A percentile compares a stretch with the other conserved stretches of the same genome.
phyloP scores from a whole-genome alignment of 2,329 filamentous ascomycete genomes.

The Aureobasidium mangrovei region DNA sequence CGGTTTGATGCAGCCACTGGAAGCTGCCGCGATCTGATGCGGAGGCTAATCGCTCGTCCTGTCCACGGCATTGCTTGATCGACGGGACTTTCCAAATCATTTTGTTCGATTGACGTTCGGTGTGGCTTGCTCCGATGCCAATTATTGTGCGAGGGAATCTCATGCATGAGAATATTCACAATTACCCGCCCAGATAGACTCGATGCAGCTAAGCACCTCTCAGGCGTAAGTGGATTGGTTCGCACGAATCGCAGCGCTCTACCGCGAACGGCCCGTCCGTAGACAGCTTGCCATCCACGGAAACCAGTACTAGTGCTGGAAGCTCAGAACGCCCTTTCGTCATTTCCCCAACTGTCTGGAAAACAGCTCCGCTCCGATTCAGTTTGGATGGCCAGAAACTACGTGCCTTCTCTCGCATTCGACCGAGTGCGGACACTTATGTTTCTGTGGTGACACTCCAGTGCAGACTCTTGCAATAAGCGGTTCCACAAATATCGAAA shows the following conservation, averaged over 20 bases:
- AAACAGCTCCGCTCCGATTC: neutral
- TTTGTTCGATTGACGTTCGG: neutral
- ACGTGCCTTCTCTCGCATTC: neutral
- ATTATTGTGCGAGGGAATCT: neutral
- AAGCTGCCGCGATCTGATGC: neutral
- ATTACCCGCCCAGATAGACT: neutral
- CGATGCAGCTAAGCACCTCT: neutral
- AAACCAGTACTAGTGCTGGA: neutral
- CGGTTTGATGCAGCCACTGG: neutral
- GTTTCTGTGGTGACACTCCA: neutral
- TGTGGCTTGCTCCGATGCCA: neutral
- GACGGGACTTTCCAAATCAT: constrained; percentile 1
- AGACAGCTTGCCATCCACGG: constrained; percentile 3
- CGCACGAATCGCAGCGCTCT: constrained; percentile 1
- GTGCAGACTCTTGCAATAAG: neutral
- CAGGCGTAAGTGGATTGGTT: neutral
- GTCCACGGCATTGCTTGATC: neutral
- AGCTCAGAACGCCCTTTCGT: neutral
- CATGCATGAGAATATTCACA: neutral
- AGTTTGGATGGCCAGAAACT: neutral
- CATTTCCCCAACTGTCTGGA: neutral
- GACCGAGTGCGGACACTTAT: neutral
- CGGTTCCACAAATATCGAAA: neutral
- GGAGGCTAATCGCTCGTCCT: neutral
- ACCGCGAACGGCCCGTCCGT: constrained; percentile 6